Percentiles rank a stretch among this genome's conserved stretches.
phyloP scores from a whole-genome alignment of 23 red algal species.

The Gracilariopsis chorda region DNA sequence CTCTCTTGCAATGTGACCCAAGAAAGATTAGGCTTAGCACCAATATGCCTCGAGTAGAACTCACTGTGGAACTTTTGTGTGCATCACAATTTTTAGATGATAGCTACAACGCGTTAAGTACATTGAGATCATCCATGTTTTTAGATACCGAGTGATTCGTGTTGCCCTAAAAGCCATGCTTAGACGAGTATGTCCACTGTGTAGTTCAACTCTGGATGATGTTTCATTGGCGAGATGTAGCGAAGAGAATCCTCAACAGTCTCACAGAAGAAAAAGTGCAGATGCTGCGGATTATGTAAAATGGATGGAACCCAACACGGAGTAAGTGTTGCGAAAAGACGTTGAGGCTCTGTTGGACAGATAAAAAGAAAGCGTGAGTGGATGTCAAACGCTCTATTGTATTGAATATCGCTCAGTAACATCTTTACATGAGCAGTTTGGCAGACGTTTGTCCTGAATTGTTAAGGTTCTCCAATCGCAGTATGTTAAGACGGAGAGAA shows the following conservation, averaged over 20 bases:
- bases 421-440: neutral
- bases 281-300: neutral
- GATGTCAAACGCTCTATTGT: neutral
- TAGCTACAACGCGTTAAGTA: conserved; percentile 2
- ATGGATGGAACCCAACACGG: neutral
- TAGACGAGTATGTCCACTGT: neutral
- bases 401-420: conserved; percentile 8
- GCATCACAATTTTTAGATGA: neutral
- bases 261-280: conserved; percentile 1
- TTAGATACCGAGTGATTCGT: neutral
- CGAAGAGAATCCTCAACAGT: neutral
- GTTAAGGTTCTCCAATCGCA: too few relatives aligned
- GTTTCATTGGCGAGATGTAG: neutral
- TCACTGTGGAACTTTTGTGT: conserved; percentile 21
- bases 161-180: neutral
- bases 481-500: too few relatives aligned
- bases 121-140: neutral
- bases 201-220: neutral
- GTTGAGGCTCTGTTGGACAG: neutral
- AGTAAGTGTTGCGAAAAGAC: neutral
- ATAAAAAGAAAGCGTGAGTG: neutral
- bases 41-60: conserved; percentile 24
- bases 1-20: neutral
- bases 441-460: neutral
- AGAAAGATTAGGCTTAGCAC: neutral